Evolutionary conservation across 2,329 filamentous ascomycete genomes (phyloP).

Genomic region (Huntiella savannae): DNA sequence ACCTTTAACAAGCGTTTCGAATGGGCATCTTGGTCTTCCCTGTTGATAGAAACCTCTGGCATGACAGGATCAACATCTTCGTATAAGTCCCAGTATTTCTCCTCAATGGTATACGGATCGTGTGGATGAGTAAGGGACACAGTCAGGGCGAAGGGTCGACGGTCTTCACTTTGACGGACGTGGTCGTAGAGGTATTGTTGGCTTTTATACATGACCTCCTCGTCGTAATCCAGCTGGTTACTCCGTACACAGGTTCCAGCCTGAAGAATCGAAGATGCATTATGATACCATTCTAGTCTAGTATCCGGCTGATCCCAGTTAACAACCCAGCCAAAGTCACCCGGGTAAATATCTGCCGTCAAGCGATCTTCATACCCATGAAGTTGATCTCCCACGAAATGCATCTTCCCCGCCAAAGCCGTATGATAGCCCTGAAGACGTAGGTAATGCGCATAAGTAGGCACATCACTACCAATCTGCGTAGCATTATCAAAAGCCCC

Average conservation of each 20-base stretch:
- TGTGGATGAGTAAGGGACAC: conserved; percentile 87
- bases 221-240: conserved; percentile 90
- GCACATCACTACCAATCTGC: conserved; percentile 64
- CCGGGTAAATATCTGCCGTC: conserved; percentile 91
- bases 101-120: conserved; percentile 84
- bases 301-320: conserved; percentile 85
- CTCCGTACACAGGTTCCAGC: conserved; percentile 75
- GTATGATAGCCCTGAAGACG: conserved; percentile 75
- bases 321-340: conserved; percentile 84
- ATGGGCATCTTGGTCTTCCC: conserved; percentile 70
- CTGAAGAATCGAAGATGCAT: conserved; percentile 81
- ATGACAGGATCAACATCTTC: conserved; percentile 74
- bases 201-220: conserved; percentile 85
- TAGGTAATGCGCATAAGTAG: conserved; percentile 85
- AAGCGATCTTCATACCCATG: conserved; percentile 85
- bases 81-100: conserved; percentile 86
- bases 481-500: conserved; percentile 82
- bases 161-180: conserved; percentile 55
- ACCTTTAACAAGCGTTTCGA: conserved; percentile 74
- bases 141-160: conserved; percentile 70
- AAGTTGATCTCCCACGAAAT: conserved; percentile 86
- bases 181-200: conserved; percentile 83
- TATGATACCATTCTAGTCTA: conserved; percentile 88
- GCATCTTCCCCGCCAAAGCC: conserved; percentile 86
- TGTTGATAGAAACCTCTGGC: conserved; percentile 57